Evolutionary conservation across 2,329 filamentous ascomycete species (phyloP).

Genomic region (Xylaria sp.): DNA sequence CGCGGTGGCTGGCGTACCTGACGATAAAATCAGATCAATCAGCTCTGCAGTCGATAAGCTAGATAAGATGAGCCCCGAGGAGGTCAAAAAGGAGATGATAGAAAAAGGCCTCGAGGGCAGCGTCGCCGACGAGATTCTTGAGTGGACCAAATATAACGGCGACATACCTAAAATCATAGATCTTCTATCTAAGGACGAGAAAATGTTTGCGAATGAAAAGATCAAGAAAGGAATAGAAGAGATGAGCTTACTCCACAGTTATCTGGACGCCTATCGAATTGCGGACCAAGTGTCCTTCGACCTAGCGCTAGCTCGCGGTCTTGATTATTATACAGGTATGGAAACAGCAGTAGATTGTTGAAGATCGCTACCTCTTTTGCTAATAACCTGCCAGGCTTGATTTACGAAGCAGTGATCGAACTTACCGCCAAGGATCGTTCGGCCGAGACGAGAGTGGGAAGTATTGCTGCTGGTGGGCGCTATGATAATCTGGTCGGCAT

Average conservation of each 20-base stretch:
- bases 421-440: conserved; percentile 68
- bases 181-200: conserved; percentile 67
- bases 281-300: conserved; percentile 76
- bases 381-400: conserved; percentile 56
- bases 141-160: conserved; percentile 76
- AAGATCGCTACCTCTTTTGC: neutral
- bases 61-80: conserved; percentile 79
- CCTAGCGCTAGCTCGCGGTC: conserved; percentile 76
- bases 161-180: conserved; percentile 69
- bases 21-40: conserved; percentile 78
- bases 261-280: conserved; percentile 73
- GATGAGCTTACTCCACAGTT: conserved; percentile 75
- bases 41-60: conserved; percentile 83
- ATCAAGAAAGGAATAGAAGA: conserved; percentile 76
- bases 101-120: conserved; percentile 75
- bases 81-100: conserved; percentile 80
- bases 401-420: conserved; percentile 79
- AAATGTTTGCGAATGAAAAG: conserved; percentile 69
- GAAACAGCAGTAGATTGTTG: neutral
- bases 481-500: conserved; percentile 83
- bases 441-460: conserved; percentile 78
- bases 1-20: conserved; percentile 79
- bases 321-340: conserved; percentile 78
- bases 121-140: conserved; percentile 78
- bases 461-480: conserved; percentile 78